Conservation (phyloP, 495 filamentous ascomycete genomes). For the Tuber calosporum region DNA sequence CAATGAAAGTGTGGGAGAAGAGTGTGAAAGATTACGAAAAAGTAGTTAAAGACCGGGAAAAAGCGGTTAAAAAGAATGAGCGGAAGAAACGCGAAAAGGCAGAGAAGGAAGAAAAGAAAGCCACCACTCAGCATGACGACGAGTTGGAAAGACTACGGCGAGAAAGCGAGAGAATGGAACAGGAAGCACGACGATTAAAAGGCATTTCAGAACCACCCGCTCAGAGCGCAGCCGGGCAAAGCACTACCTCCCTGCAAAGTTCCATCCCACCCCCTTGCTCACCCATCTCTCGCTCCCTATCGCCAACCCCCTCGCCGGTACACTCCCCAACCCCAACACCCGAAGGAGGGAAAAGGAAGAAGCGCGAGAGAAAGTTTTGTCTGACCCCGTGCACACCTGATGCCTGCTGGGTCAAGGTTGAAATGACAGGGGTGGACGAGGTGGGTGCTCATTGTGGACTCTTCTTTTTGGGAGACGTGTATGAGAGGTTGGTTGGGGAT, state of each 20-base stretch:
- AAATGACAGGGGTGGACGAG: constrained; percentile 76
- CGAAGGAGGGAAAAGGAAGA: constrained; percentile 39
- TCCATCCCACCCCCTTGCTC: neutral
- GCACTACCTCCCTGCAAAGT: neutral
- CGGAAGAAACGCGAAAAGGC: constrained; percentile 50
- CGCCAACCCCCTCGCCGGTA: neutral
- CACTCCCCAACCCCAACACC: neutral
- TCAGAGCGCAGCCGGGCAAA: too few species aligned
- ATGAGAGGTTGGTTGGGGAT: constrained; percentile 70
- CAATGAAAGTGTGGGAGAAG: constrained; percentile 54
- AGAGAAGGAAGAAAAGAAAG: constrained; percentile 44
- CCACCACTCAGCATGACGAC: neutral
- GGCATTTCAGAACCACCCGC: neutral
- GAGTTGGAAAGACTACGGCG: neutral
- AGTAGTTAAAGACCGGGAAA: constrained; percentile 54
- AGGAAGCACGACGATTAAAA: neutral
- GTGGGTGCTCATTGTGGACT: constrained; percentile 78
- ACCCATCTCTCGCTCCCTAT: neutral
- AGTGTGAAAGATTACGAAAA: constrained; percentile 59
- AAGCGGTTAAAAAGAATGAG: constrained; percentile 49
- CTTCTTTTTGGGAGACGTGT: constrained; percentile 63
- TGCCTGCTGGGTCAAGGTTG: constrained; percentile 64
- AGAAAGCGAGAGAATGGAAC: neutral
- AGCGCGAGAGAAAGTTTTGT: constrained; percentile 67
- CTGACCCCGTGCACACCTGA: constrained; percentile 59